Evolutionary conservation across 306 rosid genomes (phyloP).

Genomic region (Quillaja saponaria): DNA sequence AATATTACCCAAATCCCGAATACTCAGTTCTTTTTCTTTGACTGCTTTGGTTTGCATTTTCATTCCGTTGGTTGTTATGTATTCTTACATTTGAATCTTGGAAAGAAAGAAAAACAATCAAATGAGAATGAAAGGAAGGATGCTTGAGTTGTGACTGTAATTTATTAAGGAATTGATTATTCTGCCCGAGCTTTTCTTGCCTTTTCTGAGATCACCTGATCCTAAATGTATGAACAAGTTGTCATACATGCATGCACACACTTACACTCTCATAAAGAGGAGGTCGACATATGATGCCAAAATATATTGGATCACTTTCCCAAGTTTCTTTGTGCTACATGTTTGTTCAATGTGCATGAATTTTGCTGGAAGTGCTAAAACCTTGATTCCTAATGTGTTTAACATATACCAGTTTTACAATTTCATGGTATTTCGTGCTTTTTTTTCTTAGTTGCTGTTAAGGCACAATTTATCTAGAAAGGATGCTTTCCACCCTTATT

Average conservation of each 20-base stretch:
- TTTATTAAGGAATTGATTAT: no score
- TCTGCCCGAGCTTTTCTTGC: neutral
- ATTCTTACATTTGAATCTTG: neutral
- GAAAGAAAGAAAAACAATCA: neutral
- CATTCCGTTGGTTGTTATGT: neutral
- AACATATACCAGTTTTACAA: neutral
- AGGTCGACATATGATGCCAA: neutral
- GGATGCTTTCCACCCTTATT: conserved; percentile 12
- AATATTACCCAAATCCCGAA: neutral
- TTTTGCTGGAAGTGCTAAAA: neutral
- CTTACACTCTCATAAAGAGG: neutral
- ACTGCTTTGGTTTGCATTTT: conserved; percentile 16
- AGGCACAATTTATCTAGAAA: conserved; percentile 1
- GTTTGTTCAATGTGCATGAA: conserved; percentile 6
- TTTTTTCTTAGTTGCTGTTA: neutral
- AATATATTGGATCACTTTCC: neutral
- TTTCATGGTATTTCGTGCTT: conserved; percentile 12
- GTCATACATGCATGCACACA: neutral
- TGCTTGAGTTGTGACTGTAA: no score
- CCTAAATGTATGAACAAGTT: neutral
- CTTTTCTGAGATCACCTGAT: neutral
- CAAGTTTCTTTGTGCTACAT: neutral
- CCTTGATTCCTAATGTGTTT: conserved; percentile 10
- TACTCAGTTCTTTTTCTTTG: conserved; percentile 22
- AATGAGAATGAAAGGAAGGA: neutral